Base-by-base conservation (phyloP, 805 yeast species). In the Jamesozyma gamospora region DNA sequence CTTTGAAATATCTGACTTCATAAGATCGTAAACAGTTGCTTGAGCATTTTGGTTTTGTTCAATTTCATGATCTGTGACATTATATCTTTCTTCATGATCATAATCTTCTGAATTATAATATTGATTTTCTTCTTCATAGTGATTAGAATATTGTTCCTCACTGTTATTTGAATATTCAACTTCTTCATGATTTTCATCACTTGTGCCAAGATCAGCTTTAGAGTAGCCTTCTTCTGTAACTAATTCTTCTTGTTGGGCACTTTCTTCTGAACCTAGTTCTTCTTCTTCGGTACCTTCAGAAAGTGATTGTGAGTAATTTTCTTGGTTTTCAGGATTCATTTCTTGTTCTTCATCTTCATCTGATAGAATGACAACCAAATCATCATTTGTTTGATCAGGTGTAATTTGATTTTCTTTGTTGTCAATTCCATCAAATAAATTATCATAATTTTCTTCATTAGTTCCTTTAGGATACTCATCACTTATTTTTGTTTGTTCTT, bases 331-430 rank as follows among this genome's bases (percentile, higher is more conserved):
- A 14, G n/a, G 13, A 11, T n/a, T 6, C 4, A 17, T 4, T 14
- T 8, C 35, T n/a, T 21, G 34, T 25, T 34, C 42, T 17, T 41
- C 26, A 14, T 38, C 37, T 28, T 27, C 35, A 40, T 41, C 43
- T 12, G 43, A 43, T 16, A 42, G 25, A 9, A 42, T 39, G 8
- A 42, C 19, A 16, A 42, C 19, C 10, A 42, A 42, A 13, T 19
- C 36, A 11, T 39, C 41, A 12, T 36, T 34, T n/a, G 28, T 40
- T 27, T 37, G 11, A 3, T 15, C 12, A 21, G 24, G 8, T 6
- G 5, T 21, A 31, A 12, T 34, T 9, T 35, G 33, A 13, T 19
- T 16, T 12, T 27, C 8, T 21, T 21, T 8, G 8, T 21, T 21
- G 5, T 27, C 28, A 12, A n/a, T 4, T 11, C 10, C 14, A 27